Evolutionary conservation across 306 rosid species (phyloP).

Genomic region (Acacia acuminata): DNA sequence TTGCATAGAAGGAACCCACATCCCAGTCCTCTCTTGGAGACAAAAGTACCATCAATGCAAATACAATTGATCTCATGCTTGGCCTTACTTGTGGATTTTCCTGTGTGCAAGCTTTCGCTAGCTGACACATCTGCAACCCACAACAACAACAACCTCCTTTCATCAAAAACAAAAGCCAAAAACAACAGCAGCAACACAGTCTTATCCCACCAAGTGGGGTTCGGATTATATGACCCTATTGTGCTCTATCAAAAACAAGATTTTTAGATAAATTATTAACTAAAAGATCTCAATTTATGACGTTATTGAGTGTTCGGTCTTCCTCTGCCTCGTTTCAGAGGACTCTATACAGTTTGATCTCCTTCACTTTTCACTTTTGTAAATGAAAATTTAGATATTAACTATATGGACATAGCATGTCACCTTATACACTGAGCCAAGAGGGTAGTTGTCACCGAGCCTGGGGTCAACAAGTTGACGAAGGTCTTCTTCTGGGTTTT

Average conservation of each 20-base stretch:
- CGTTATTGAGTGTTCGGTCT: too few species aligned
- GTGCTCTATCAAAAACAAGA: too few species aligned
- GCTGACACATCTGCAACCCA: conserved; percentile 56
- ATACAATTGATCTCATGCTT: conserved; percentile 83
- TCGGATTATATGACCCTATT: too few species aligned
- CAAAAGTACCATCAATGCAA: conserved; percentile 68
- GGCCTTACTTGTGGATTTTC: conserved; percentile 79
- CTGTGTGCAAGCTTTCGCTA: conserved; percentile 76
- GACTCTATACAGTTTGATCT: too few species aligned
- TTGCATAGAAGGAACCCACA: conserved; percentile 64
- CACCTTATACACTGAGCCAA: conserved; percentile 63
- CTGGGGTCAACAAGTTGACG: conserved; percentile 51
- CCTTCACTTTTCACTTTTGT: not conserved
- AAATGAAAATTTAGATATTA: not conserved
- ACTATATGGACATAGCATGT: not conserved
- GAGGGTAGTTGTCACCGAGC: conserved; percentile 48
- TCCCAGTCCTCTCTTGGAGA: conserved; percentile 75
- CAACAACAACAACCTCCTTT: not conserved
- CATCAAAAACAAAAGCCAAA: too few species aligned
- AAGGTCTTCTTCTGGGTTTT: conserved; percentile 56
- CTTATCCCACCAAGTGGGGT: too few species aligned
- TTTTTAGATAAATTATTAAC: too few species aligned
- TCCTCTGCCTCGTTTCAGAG: too few species aligned
- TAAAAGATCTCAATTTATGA: too few species aligned
- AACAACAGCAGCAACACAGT: too few species aligned